Percentiles rank a stretch among this genome's conserved stretches.
Conservation (phyloP, 208 protist species). For the Tetramitus jugosus region DNA sequence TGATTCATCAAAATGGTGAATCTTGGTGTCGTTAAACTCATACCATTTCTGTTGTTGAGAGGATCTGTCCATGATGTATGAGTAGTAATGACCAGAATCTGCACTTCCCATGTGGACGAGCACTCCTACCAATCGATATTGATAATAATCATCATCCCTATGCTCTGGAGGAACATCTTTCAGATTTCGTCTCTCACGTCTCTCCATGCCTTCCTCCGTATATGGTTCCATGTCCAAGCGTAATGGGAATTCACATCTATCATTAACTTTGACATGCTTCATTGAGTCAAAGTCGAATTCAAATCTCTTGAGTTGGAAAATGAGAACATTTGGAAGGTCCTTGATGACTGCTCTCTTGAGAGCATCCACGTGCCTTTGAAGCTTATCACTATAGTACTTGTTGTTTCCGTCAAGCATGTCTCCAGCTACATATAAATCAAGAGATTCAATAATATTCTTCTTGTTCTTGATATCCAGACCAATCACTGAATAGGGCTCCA, state of each 20-base stretch:
- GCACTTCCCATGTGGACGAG: slow-evolving; percentile 62
- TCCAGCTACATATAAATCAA: slow-evolving; percentile 54
- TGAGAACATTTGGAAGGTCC: slow-evolving; percentile 54
- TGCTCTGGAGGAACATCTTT: slow-evolving; percentile 20
- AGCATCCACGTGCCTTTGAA: slow-evolving; percentile 44
- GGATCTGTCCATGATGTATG: slow-evolving; percentile 27
- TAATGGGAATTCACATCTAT: slow-evolving; percentile 53
- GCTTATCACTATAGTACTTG: slow-evolving; percentile 56
- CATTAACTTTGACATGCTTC: slow-evolving; percentile 62
- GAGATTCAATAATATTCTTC: slow-evolving; percentile 47
- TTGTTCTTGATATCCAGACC: slow-evolving; percentile 63
- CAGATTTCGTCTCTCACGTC: slow-evolving; percentile 30
- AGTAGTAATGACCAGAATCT: slow-evolving; percentile 72
- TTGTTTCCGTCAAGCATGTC: slow-evolving; percentile 69
- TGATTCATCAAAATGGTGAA: slow-evolving; percentile 43
- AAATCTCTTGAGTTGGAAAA: slow-evolving; percentile 72
- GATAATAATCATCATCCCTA: slow-evolving; percentile 29
- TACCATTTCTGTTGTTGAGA: slow-evolving; percentile 40
- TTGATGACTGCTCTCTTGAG: slow-evolving; percentile 47
- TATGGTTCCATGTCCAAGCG: slow-evolving; percentile 62
- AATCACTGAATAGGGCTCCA: slow-evolving; percentile 52
- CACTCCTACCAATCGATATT: slow-evolving; percentile 59
- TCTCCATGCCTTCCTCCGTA: slow-evolving; percentile 48
- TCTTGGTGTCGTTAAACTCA: slow-evolving; percentile 60
- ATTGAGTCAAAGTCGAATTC: slow-evolving; percentile 70